A percentile compares a stretch with the other conserved stretches of the same genome.
phyloP scores from a whole-genome alignment of 805 yeast genomes.

The Cyberlindnera americana region DNA sequence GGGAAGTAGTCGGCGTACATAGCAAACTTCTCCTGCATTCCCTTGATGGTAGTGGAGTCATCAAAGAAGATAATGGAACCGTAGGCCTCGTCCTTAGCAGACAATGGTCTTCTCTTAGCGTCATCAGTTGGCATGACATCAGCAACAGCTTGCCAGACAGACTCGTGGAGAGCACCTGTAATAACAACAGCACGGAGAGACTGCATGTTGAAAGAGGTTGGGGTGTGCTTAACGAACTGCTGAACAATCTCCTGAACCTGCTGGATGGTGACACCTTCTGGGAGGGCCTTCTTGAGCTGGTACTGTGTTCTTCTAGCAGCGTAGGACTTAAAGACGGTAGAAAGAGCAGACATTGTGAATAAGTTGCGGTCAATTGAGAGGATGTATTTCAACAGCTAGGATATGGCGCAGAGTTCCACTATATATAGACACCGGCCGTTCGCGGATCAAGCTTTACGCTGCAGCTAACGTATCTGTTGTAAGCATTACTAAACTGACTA shows the following conservation, averaged over 20 bases:
- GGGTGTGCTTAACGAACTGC: slow-evolving; percentile 43
- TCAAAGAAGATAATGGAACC: slow-evolving; percentile 50
- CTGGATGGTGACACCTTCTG: slow-evolving; percentile 36
- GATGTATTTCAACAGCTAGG: no score
- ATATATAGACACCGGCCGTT: no score
- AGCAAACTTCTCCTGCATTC: slow-evolving; percentile 41
- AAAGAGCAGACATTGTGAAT: slow-evolving; percentile 12
- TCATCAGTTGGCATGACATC: slow-evolving; percentile 35
- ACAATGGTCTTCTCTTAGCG: slow-evolving; percentile 39
- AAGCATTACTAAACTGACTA: slow-evolving; percentile 6
- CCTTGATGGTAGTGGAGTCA: slow-evolving; percentile 37
- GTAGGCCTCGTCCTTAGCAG: slow-evolving; percentile 42
- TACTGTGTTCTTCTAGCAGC: slow-evolving; percentile 46
- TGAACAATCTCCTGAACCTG: slow-evolving; percentile 41
- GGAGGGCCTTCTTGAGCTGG: slow-evolving; percentile 41
- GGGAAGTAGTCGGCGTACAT: slow-evolving; percentile 43
- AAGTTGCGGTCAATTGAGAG: no score
- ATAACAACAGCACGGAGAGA: slow-evolving; percentile 45
- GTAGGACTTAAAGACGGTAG: slow-evolving; percentile 32
- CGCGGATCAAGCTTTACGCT: no score
- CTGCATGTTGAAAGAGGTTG: slow-evolving; percentile 52
- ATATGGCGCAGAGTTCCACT: no score
- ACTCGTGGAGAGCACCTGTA: slow-evolving; percentile 42
- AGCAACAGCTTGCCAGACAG: slow-evolving; percentile 43
- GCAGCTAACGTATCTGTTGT: no score